Conservation (phyloP, 768 basidiomycete genomes). For the Pisolithus tinctorius region DNA sequence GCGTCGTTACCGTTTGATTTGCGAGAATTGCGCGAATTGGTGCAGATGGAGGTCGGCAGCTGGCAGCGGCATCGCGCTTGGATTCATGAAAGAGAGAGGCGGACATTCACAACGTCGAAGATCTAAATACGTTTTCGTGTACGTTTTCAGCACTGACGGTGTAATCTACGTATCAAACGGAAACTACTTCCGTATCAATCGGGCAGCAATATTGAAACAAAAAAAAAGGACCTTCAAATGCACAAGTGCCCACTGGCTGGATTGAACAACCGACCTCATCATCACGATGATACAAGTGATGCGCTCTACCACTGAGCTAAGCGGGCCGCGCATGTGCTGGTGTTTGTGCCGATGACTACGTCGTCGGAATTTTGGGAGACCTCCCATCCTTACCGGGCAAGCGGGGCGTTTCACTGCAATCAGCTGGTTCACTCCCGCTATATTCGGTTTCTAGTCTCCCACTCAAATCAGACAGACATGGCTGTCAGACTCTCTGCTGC, state of each 20-base stretch:
- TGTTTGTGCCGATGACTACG: neutral
- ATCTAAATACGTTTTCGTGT: neutral
- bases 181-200: no score
- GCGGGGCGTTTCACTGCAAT: no score
- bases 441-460: neutral
- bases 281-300: conserved; percentile 30
- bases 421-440: no score
- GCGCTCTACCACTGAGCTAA: conserved; percentile 43
- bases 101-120: neutral
- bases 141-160: neutral
- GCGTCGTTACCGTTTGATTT: conserved; percentile 30
- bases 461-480: conserved; percentile 19
- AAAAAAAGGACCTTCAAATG: no score
- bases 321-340: conserved; percentile 15
- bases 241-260: conserved; percentile 33
- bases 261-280: conserved; percentile 42
- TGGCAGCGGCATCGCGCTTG: conserved; percentile 37
- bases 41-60: conserved; percentile 34
- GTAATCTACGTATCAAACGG: neutral
- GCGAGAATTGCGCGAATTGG: conserved; percentile 28
- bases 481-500: conserved; percentile 23
- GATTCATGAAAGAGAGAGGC: conserved; percentile 18
- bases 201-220: no score
- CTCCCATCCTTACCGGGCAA: no score
- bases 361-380: no score